Conservation (phyloP, 768 basidiomycete species). For the Lyophyllum shimeji region DNA sequence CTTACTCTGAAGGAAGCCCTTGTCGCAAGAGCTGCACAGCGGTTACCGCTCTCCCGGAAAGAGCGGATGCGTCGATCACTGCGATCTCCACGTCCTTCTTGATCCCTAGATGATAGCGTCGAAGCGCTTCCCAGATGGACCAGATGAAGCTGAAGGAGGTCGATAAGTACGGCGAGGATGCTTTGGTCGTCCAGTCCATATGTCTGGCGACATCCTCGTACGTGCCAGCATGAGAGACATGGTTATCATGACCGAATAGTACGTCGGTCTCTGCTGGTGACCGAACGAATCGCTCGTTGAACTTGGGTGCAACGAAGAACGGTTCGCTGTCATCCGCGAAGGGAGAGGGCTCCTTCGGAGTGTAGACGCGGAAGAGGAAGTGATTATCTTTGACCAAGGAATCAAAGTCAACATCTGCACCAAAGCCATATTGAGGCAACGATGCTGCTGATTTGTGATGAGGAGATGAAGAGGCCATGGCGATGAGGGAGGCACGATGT, state of each 20-base stretch:
- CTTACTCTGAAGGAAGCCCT: slow-evolving; percentile 56
- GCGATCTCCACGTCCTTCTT: slow-evolving; percentile 81
- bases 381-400: slow-evolving; percentile 61
- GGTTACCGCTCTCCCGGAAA: slow-evolving; percentile 59
- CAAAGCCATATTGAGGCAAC: slow-evolving; percentile 76
- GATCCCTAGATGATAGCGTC: slow-evolving; percentile 68
- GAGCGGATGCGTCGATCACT: slow-evolving; percentile 66
- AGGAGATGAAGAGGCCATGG: slow-evolving; percentile 25
- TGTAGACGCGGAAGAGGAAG: slow-evolving; percentile 80
- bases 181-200: slow-evolving; percentile 78
- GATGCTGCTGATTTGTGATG: slow-evolving; percentile 22
- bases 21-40: slow-evolving; percentile 63
- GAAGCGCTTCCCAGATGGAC: slow-evolving; percentile 80
- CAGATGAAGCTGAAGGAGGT: slow-evolving; percentile 81
- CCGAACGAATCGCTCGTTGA: slow-evolving; percentile 46
- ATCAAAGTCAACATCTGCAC: slow-evolving; percentile 60
- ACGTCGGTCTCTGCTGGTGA: slow-evolving; percentile 29
- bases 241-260: not conserved
- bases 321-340: slow-evolving; percentile 55
- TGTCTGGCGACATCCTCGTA: slow-evolving; percentile 68
- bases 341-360: slow-evolving; percentile 61
- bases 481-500: slow-evolving; percentile 9
- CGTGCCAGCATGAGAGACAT: slow-evolving; percentile 24
- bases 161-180: slow-evolving; percentile 68
- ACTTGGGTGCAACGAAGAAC: slow-evolving; percentile 69